Evolutionary conservation across 1,284 basidiomycete genomes (phyloP), one percentile per base, ranked within the genome.

Genomic region (Erythrobasidium hasegawianum): DNA sequence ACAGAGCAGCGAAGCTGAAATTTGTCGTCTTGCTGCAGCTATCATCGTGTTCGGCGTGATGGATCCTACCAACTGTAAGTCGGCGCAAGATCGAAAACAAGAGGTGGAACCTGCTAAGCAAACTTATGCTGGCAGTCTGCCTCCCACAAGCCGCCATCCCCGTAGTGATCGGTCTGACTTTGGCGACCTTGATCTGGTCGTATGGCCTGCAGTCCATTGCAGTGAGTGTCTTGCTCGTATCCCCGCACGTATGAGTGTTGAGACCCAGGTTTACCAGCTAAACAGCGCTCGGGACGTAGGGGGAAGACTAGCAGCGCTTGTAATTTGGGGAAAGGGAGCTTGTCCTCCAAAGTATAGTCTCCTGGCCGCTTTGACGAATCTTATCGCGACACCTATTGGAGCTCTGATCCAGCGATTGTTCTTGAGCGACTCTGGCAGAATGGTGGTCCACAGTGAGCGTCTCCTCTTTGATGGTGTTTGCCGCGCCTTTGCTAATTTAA

Each of bases 11-110:
- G 43, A 47, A 24, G 43, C 43, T 47, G 16, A 47, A n/a, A n/a
- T 47, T 5, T 5, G 43, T 47, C 5, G 14, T 33, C 33, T 8
- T 47, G n/a, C 43, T 24, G 5, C 43, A 47, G 70, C 69, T n/a
- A 56, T 73, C 16, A 49, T 71, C 3, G 72, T 72, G 50, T 73
- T 74, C 68, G 53, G 70, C 16, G 67, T 71, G 20, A 68, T 71
- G 39, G 72, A 73, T 68, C 47, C 69, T 0, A 68, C 67, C 39
- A 73, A 72, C 54, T 47, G 59, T 62, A 24, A 16, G 59, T 55
- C 16, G 5, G 5, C 7, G 14, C 45, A 16, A 9, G 20, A 9
- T 47, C 40, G 40, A 41, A n/a, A 41, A 14, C 43, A 24, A 14
- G 5, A 8, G 5, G 16, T 7, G 22, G 43, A n/a, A 7, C 43